Conservation (phyloP, 2,329 filamentous ascomycete species). For the Aotearoamyces nothofagi region DNA sequence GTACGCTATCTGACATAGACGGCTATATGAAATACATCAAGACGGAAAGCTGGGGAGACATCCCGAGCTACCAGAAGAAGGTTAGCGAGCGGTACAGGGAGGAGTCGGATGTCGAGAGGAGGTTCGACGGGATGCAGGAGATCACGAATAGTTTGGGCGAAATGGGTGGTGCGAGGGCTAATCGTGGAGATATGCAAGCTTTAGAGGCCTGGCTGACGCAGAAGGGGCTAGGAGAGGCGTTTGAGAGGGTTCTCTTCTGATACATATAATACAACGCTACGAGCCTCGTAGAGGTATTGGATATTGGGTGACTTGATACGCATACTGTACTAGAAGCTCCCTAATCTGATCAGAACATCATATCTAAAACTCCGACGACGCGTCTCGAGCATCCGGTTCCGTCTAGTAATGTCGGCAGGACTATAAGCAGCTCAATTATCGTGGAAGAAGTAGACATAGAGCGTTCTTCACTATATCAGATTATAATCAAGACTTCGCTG, state of each 20-base stretch:
- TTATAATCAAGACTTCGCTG: too few species aligned
- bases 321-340: too few species aligned
- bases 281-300: too few species aligned
- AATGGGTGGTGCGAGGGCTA: constrained; percentile 30
- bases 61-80: constrained; percentile 45
- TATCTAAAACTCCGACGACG: too few species aligned
- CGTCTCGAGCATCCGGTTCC: too few species aligned
- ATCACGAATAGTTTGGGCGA: constrained; percentile 35
- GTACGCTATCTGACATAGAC: constrained; percentile 30
- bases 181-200: constrained; percentile 36
- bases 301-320: too few species aligned
- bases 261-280: too few species aligned
- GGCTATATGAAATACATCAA: constrained; percentile 49
- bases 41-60: constrained; percentile 47
- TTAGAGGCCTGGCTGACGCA: constrained; percentile 32
- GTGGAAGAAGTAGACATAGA: too few species aligned
- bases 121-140: constrained; percentile 39
- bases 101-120: constrained; percentile 18
- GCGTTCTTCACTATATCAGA: too few species aligned
- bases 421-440: too few species aligned
- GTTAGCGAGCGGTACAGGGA: constrained; percentile 40
- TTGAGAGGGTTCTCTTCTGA: constrained; percentile 22
- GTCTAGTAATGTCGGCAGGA: too few species aligned
- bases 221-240: constrained; percentile 26
- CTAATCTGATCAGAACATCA: too few species aligned